phyloP scores from a whole-genome alignment of 2,329 filamentous ascomycete genomes.

The Arthroderma sp. region DNA sequence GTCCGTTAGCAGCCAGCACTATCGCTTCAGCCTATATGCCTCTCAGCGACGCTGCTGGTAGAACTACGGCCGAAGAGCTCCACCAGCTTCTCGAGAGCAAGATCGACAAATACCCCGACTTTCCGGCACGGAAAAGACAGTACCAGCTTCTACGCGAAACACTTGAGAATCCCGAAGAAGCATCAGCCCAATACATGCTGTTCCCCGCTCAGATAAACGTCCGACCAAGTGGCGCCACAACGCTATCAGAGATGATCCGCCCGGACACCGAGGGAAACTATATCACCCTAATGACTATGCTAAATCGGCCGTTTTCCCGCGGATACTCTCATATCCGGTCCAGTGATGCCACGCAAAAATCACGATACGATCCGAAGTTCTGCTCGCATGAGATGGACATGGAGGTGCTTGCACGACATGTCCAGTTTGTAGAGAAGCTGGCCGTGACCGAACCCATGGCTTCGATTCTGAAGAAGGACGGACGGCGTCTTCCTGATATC shows the following conservation, averaged over 20 bases:
- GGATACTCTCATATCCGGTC: slow-evolving; percentile 20
- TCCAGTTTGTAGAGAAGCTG: slow-evolving; percentile 13
- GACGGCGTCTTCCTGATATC: background rate
- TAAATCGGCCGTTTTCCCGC: slow-evolving; percentile 19
- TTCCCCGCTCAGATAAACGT: background rate
- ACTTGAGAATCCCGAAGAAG: background rate
- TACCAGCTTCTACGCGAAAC: background rate
- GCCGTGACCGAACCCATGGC: background rate
- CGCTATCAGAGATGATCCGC: no score
- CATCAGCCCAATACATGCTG: background rate
- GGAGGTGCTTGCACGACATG: slow-evolving; percentile 14
- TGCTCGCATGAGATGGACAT: slow-evolving; percentile 19
- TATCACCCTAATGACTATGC: background rate
- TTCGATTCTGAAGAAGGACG: background rate
- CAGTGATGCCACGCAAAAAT: slow-evolving; percentile 12
- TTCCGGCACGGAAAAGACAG: background rate
- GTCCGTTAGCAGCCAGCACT: background rate
- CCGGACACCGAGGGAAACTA: background rate
- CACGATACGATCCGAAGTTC: slow-evolving; percentile 21
- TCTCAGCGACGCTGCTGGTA: background rate
- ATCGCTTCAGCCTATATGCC: slow-evolving; percentile 1
- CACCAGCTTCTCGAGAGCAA: background rate
- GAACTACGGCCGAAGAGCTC: background rate
- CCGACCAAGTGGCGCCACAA: background rate
- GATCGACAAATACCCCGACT: background rate